Percentiles rank a stretch among this genome's conserved stretches.
These are phyloP conservation scores for Colletotrichum phormii DNA, from an alignment of 2,329 filamentous ascomycete genomes.

Conservation along the genomic window DNA sequence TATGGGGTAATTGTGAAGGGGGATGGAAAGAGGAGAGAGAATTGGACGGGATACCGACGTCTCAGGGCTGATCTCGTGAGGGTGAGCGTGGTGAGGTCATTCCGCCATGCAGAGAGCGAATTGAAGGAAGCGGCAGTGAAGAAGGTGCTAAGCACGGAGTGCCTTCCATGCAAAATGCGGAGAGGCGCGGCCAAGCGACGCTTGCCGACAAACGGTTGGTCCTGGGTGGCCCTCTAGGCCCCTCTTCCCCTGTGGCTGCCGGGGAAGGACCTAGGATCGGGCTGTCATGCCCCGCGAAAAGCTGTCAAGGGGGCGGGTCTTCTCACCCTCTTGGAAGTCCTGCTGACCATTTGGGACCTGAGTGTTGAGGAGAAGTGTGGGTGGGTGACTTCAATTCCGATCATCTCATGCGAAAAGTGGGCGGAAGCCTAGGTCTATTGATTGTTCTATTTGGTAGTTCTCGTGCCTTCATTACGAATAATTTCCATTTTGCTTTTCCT, in stretches of 20 bases:
- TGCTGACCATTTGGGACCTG: background rate
- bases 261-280: constrained; percentile 16
- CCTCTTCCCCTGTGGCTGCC: constrained; percentile 16
- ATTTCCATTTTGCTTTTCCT: background rate
- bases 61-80: constrained; percentile 36
- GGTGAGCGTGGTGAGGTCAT: constrained; percentile 35
- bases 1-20: background rate
- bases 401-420: constrained; percentile 5
- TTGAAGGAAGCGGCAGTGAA: background rate
- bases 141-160: background rate
- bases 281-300: constrained; percentile 25
- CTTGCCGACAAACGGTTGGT: constrained; percentile 35
- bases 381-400: background rate
- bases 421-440: background rate
- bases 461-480: background rate
- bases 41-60: constrained; percentile 33
- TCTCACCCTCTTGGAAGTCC: background rate
- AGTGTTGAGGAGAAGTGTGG: background rate
- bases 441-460: constrained; percentile 7
- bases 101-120: constrained; percentile 15
- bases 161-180: constrained; percentile 21
- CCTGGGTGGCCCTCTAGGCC: background rate
- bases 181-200: constrained; percentile 33
- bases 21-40: background rate
- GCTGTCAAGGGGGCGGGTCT: constrained; percentile 14